A percentile compares a stretch with the other conserved stretches of the same genome.
Evolutionary conservation across 768 basidiomycete genomes (phyloP).

Genomic region (Asterophora parasitica): DNA sequence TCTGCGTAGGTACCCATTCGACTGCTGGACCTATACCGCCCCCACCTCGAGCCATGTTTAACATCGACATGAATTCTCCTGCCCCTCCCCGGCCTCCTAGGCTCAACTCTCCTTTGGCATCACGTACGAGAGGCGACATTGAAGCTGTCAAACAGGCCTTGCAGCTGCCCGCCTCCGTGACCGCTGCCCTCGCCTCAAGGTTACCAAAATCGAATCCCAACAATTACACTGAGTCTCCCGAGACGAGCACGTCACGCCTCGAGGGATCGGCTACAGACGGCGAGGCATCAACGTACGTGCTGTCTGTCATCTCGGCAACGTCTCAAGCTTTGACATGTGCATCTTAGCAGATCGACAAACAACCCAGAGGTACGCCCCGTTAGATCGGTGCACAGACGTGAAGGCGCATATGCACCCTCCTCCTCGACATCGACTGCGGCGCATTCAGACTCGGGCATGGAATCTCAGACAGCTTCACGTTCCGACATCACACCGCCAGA

Average conservation of each 20-base stretch:
- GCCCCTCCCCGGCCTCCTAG: constrained; percentile 63
- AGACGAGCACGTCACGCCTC: not conserved
- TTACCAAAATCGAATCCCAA: constrained; percentile 8
- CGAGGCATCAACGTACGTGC: constrained; percentile 10
- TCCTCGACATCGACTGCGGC: constrained; percentile 19
- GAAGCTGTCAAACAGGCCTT: constrained; percentile 57
- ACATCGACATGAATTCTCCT: constrained; percentile 37
- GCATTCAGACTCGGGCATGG: constrained; percentile 8
- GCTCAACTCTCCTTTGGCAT: constrained; percentile 47
- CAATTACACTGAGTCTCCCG: constrained; percentile 6
- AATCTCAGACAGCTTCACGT: constrained; percentile 9
- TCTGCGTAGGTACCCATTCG: constrained; percentile 46
- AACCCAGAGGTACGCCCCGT: constrained; percentile 14
- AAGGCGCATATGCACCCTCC: constrained; percentile 63
- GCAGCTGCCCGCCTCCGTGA: constrained; percentile 53
- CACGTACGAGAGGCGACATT: constrained; percentile 42
- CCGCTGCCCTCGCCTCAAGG: constrained; percentile 35
- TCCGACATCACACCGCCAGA: not conserved
- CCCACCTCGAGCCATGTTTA: constrained; percentile 56
- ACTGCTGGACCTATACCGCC: constrained; percentile 72
- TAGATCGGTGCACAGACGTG: constrained; percentile 42
- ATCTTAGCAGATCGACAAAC: constrained; percentile 9
- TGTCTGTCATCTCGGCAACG: constrained; percentile 3
- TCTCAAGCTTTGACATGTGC: constrained; percentile 6
- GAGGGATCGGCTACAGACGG: constrained; percentile 7